These are phyloP conservation scores for Cystofilobasidium macerans DNA, from an alignment of 768 basidiomycete species.

Conservation along the genomic window DNA sequence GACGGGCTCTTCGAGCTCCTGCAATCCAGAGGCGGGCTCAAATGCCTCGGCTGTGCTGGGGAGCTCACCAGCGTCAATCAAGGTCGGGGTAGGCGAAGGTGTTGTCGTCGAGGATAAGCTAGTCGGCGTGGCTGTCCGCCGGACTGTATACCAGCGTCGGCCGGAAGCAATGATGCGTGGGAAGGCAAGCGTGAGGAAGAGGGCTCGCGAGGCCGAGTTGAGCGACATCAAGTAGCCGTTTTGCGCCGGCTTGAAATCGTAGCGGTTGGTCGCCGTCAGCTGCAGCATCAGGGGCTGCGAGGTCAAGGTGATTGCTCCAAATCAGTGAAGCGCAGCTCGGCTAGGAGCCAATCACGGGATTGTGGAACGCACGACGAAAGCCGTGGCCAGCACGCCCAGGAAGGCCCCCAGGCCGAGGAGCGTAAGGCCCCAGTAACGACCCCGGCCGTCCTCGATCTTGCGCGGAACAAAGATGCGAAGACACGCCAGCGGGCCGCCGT, in stretches of 20 bases:
- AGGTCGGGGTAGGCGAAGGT: slow-evolving; percentile 5
- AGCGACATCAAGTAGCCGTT: slow-evolving; percentile 27
- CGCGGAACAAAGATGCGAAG: slow-evolving; percentile 32
- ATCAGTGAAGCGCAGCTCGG: background rate
- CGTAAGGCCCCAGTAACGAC: slow-evolving; percentile 27
- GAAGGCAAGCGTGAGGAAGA: slow-evolving; percentile 33
- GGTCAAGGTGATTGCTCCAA: background rate
- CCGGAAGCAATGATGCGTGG: slow-evolving; percentile 30
- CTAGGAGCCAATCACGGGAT: too few species aligned
- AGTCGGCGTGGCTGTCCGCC: background rate
- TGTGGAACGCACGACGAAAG: slow-evolving; percentile 29
- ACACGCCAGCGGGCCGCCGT: slow-evolving; percentile 28
- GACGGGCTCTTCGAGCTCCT: slow-evolving; percentile 9
- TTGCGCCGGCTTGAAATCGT: slow-evolving; percentile 32
- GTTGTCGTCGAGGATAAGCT: slow-evolving; percentile 15
- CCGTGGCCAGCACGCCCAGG: slow-evolving; percentile 34
- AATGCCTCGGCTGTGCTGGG: slow-evolving; percentile 7
- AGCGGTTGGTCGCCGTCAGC: slow-evolving; percentile 34
- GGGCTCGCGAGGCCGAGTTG: slow-evolving; percentile 30
- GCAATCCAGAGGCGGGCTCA: slow-evolving; percentile 10
- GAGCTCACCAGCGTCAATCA: slow-evolving; percentile 8
- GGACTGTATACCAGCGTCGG: slow-evolving; percentile 24
- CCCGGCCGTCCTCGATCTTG: background rate
- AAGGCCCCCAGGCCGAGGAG: slow-evolving; percentile 33
- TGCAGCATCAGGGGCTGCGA: slow-evolving; percentile 31